A percentile compares a stretch with the other conserved stretches of the same genome.
These are phyloP conservation scores for Microsporum audouinii DNA, from an alignment of 2,329 filamentous ascomycete species.

Conservation along the genomic window DNA sequence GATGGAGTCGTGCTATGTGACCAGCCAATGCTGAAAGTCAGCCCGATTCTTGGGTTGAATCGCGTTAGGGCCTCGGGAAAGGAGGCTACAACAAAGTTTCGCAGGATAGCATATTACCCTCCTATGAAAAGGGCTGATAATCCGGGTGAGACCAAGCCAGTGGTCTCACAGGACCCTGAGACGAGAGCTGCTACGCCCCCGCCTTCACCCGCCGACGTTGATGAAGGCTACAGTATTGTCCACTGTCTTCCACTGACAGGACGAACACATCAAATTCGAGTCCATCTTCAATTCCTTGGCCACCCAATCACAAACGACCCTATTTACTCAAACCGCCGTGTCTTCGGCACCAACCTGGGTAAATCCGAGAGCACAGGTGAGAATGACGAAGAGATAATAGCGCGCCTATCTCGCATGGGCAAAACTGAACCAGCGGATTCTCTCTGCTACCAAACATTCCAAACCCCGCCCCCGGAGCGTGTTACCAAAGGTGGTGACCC, in stretches of 20 bases:
- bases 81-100: slow-evolving; percentile 79
- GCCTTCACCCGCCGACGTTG: slow-evolving; percentile 30
- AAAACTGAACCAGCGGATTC: slow-evolving; percentile 87
- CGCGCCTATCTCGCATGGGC: slow-evolving; percentile 75
- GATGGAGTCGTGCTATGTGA: slow-evolving; percentile 86
- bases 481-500: slow-evolving; percentile 25
- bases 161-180: slow-evolving; percentile 14
- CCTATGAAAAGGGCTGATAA: slow-evolving; percentile 26
- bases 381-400: slow-evolving; percentile 81
- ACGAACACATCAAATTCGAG: slow-evolving; percentile 85
- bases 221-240: slow-evolving; percentile 81
- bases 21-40: slow-evolving; percentile 86
- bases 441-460: slow-evolving; percentile 62
- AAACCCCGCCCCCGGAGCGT: slow-evolving; percentile 29
- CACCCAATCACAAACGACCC: slow-evolving; percentile 96
- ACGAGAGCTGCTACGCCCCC: slow-evolving; percentile 20
- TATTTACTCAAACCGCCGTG: slow-evolving; percentile 88
- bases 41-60: slow-evolving; percentile 87
- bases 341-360: slow-evolving; percentile 76
- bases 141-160: slow-evolving; percentile 2
- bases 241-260: slow-evolving; percentile 88
- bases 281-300: slow-evolving; percentile 87
- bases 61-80: slow-evolving; percentile 90
- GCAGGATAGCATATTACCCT: slow-evolving; percentile 82
- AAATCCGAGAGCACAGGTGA: slow-evolving; percentile 54